phyloP scores from a whole-genome alignment of 768 basidiomycete species.

The Collybia nuda region DNA sequence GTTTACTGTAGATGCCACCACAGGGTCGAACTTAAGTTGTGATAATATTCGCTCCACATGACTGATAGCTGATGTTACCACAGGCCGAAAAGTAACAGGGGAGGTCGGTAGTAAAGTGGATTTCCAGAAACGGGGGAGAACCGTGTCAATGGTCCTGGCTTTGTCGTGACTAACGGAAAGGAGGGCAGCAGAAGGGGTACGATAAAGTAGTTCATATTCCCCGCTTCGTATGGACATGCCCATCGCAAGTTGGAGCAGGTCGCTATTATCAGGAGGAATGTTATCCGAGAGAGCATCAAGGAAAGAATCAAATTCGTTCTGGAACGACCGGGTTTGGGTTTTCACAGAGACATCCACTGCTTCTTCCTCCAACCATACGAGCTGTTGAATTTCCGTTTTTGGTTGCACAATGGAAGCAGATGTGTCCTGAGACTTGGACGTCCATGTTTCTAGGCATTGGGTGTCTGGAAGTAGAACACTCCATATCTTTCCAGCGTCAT shows the following conservation, averaged over 20 bases:
- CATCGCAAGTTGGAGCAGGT: slow-evolving; percentile 17
- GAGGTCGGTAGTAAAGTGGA: slow-evolving; percentile 56
- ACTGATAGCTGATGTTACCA: slow-evolving; percentile 53
- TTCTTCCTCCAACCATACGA: slow-evolving; percentile 63
- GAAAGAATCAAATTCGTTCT: slow-evolving; percentile 34
- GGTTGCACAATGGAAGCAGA: slow-evolving; percentile 25
- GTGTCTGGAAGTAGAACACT: slow-evolving; percentile 47
- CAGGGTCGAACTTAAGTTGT: slow-evolving; percentile 65
- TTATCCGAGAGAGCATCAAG: slow-evolving; percentile 23
- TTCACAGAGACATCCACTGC: slow-evolving; percentile 47
- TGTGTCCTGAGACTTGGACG: slow-evolving; percentile 21
- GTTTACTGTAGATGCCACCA: slow-evolving; percentile 64
- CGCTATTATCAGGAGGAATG: slow-evolving; percentile 1
- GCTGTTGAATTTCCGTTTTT: slow-evolving; percentile 30
- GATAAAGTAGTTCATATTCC: slow-evolving; percentile 40
- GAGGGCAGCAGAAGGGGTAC: slow-evolving; percentile 43
- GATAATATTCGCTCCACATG: slow-evolving; percentile 58
- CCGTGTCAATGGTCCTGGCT: slow-evolving; percentile 50
- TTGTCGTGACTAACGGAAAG: slow-evolving; percentile 43
- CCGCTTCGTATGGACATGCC: not conserved
- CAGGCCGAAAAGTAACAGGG: slow-evolving; percentile 51
- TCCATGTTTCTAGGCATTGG: slow-evolving; percentile 38
- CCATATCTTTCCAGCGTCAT: slow-evolving; percentile 34
- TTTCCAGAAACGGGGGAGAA: slow-evolving; percentile 76
- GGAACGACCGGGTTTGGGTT: slow-evolving; percentile 24